These are phyloP conservation scores for Aaosphaeria arxii DNA, from an alignment of 2,329 filamentous ascomycete genomes.

Conservation along the genomic window DNA sequence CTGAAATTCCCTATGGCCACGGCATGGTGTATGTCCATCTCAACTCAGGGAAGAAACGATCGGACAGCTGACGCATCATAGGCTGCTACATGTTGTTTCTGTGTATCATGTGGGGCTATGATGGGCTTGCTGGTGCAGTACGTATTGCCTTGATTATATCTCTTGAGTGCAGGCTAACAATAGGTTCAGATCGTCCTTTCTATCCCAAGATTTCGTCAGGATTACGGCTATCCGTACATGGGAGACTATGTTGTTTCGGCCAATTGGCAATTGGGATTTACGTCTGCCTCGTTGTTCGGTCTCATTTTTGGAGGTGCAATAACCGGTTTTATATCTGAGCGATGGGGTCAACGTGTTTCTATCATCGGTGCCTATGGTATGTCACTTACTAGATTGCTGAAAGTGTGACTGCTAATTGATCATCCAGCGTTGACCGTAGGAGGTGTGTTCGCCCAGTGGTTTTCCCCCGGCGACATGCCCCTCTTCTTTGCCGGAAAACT, in stretches of 20 bases:
- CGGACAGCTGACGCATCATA: slow-evolving; percentile 7
- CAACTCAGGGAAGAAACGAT: slow-evolving; percentile 9
- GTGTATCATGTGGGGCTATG: slow-evolving; percentile 14
- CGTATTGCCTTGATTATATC: background rate
- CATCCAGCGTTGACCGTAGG: background rate
- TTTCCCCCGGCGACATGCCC: background rate
- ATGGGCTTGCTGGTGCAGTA: slow-evolving; percentile 12
- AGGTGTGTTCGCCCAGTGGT: background rate
- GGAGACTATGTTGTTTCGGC: slow-evolving; percentile 13
- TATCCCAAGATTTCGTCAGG: slow-evolving; percentile 11
- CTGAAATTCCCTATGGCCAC: slow-evolving; percentile 6
- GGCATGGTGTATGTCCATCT: slow-evolving; percentile 6
- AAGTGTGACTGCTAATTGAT: background rate
- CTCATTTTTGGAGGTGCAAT: background rate
- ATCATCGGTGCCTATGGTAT: background rate
- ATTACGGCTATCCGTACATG: slow-evolving; percentile 10
- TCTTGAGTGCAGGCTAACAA: background rate
- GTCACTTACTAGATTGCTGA: too few species aligned
- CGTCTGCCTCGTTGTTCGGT: slow-evolving; percentile 7
- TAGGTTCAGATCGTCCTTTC: slow-evolving; percentile 2
- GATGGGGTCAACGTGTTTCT: background rate
- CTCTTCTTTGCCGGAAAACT: slow-evolving; percentile 13
- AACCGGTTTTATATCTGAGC: background rate
- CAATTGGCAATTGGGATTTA: slow-evolving; percentile 15
- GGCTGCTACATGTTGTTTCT: slow-evolving; percentile 15